Conservation (phyloP, 2,329 filamentous ascomycete genomes). For the Cladophialophora yegresii region DNA sequence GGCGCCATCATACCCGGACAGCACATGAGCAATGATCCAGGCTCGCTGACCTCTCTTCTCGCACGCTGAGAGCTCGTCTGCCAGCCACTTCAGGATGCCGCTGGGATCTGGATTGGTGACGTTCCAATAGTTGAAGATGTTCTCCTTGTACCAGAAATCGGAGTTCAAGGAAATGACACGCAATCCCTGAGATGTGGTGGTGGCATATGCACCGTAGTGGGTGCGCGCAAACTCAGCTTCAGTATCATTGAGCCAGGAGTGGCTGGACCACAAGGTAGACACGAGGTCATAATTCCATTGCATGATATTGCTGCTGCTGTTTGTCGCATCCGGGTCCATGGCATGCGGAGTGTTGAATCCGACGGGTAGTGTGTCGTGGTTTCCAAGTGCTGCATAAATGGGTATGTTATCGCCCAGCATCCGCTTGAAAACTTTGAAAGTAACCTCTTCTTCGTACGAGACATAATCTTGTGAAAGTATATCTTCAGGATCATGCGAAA, state of each 20-base stretch:
- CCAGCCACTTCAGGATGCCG: constrained; percentile 36
- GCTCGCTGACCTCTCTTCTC: constrained; percentile 36
- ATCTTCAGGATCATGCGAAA: constrained; percentile 39
- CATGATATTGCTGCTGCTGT: constrained; percentile 30
- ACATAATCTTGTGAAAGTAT: constrained; percentile 38
- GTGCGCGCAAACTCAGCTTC: constrained; percentile 35
- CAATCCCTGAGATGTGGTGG: constrained; percentile 37
- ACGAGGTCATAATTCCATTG: constrained; percentile 38
- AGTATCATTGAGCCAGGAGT: constrained; percentile 37
- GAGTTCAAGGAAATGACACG: constrained; percentile 39
- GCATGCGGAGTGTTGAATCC: constrained; percentile 35
- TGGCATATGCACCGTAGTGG: constrained; percentile 36
- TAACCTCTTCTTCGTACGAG: constrained; percentile 38
- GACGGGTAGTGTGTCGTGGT: constrained; percentile 38
- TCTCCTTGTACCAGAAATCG: constrained; percentile 39
- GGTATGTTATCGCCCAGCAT: constrained; percentile 35
- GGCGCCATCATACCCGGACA: constrained; percentile 35
- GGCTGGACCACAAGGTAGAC: constrained; percentile 33
- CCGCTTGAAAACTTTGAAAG: constrained; percentile 38
- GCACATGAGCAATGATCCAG: constrained; percentile 39
- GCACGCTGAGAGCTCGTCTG: constrained; percentile 36
- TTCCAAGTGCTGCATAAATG: constrained; percentile 39
- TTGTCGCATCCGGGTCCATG: constrained; percentile 28
- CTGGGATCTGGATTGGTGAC: constrained; percentile 36
- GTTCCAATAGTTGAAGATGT: constrained; percentile 38